phyloP scores from a whole-genome alignment of 768 basidiomycete genomes.

The Naganishia vishniacii region DNA sequence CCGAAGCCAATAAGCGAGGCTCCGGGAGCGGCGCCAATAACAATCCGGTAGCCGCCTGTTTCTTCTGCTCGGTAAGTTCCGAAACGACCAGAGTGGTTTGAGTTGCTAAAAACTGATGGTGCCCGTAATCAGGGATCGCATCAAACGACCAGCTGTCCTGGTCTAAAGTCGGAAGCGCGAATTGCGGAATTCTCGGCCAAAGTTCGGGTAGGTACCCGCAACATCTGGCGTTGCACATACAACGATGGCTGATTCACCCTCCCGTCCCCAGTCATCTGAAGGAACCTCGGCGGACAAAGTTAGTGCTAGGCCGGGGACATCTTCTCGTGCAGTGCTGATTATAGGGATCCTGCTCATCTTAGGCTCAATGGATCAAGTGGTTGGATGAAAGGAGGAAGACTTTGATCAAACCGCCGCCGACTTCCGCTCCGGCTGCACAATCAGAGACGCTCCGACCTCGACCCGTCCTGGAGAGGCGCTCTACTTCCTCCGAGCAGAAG shows the following conservation, averaged over 20 bases:
- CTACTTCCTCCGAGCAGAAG: conserved; percentile 8
- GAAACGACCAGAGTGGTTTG: neutral
- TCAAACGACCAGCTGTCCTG: conserved; percentile 1
- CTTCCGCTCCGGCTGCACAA: neutral
- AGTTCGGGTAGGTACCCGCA: conserved; percentile 1
- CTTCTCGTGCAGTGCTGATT: neutral
- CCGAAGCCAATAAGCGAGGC: neutral
- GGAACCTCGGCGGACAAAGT: conserved; percentile 8
- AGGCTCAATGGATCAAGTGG: conserved; percentile 21
- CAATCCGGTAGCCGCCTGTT: neutral
- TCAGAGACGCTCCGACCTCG: neutral
- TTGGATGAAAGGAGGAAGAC: neutral
- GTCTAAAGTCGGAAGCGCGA: neutral
- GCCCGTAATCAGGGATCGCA: neutral
- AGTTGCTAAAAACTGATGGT: neutral
- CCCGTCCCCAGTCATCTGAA: neutral
- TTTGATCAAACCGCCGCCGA: neutral
- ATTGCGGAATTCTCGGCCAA: conserved; percentile 4
- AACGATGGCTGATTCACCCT: neutral
- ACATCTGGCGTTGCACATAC: neutral
- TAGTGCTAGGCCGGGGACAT: neutral
- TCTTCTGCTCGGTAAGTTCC: conserved; percentile 7
- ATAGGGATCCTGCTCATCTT: neutral
- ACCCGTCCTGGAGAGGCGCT: neutral
- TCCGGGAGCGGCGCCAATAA: neutral